phyloP scores from a whole-genome alignment of 2,329 filamentous ascomycete species.

The Alternaria brassicicola region DNA sequence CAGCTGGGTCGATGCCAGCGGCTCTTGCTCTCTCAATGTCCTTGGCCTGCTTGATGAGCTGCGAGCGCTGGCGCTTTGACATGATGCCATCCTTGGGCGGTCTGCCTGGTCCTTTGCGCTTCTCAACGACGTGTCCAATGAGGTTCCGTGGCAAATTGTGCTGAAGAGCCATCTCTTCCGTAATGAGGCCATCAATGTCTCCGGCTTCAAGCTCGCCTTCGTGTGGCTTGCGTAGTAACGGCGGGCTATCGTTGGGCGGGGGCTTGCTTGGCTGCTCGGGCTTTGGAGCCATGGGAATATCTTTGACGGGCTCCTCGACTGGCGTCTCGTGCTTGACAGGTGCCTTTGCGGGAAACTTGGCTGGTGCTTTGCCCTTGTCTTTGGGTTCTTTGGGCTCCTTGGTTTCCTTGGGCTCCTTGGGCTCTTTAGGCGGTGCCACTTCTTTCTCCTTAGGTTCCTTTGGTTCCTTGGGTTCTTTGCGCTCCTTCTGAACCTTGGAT shows the following conservation, averaged over 20 bases:
- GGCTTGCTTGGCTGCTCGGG: slow-evolving; percentile 31
- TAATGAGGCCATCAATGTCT: slow-evolving; percentile 44
- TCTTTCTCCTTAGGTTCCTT: slow-evolving; percentile 28
- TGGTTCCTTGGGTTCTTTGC: slow-evolving; percentile 20
- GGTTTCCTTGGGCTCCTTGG: slow-evolving; percentile 26
- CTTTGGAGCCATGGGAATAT: slow-evolving; percentile 35
- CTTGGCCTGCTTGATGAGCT: slow-evolving; percentile 65
- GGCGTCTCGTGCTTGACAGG: slow-evolving; percentile 36
- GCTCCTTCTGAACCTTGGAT: slow-evolving; percentile 10
- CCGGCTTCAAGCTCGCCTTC: slow-evolving; percentile 41
- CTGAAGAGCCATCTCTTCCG: slow-evolving; percentile 48
- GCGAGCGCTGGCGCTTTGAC: slow-evolving; percentile 75
- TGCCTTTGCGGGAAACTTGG: slow-evolving; percentile 33
- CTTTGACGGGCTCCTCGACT: slow-evolving; percentile 33
- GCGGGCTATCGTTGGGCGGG: slow-evolving; percentile 37
- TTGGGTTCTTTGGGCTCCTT: slow-evolving; percentile 31
- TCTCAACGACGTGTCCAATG: slow-evolving; percentile 57
- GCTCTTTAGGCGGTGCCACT: slow-evolving; percentile 17
- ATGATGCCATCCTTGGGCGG: slow-evolving; percentile 84
- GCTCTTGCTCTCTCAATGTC: slow-evolving; percentile 53
- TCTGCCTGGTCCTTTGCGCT: slow-evolving; percentile 77
- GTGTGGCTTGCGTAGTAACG: slow-evolving; percentile 34
- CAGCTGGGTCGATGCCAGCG: slow-evolving; percentile 45
- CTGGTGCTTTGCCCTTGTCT: slow-evolving; percentile 32
- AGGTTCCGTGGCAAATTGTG: slow-evolving; percentile 48